Percentiles rank a stretch among this genome's conserved stretches.
Evolutionary conservation across 208 protist genomes (phyloP).

Genomic region (Leptomonas seymouri): DNA sequence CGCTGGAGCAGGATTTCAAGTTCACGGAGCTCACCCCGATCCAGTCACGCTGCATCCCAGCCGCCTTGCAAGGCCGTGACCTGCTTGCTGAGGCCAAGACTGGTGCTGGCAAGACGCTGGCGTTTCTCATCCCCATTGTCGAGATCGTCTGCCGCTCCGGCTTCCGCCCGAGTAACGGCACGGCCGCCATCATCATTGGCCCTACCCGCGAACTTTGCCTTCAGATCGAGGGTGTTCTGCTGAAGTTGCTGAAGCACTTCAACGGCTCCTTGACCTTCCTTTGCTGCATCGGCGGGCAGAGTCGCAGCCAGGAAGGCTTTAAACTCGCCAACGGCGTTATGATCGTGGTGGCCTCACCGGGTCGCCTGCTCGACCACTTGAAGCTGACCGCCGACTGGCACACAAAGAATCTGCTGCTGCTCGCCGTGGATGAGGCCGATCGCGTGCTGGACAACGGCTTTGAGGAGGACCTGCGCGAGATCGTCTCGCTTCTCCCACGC

Average conservation of each 20-base stretch:
- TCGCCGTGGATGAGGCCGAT: slow-evolving; percentile 99
- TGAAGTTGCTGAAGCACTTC: slow-evolving; percentile 93
- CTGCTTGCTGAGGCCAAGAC: slow-evolving; percentile 95
- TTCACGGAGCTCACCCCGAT: slow-evolving; percentile 97
- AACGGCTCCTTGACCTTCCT: slow-evolving; percentile 90
- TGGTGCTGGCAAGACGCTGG: slow-evolving; percentile 97
- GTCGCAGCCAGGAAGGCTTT: slow-evolving; percentile 87
- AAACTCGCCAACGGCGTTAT: slow-evolving; percentile 89
- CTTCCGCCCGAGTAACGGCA: slow-evolving; percentile 98
- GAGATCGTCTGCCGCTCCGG: slow-evolving; percentile 96
- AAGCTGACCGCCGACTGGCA: slow-evolving; percentile 97
- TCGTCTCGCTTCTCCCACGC: slow-evolving; percentile 97
- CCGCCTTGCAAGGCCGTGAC: slow-evolving; percentile 86
- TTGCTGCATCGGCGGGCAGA: slow-evolving; percentile 92
- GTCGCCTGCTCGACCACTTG: slow-evolving; percentile 98
- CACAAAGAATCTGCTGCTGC: slow-evolving; percentile 95
- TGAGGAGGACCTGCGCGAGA: slow-evolving; percentile 99
- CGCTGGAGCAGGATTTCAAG: slow-evolving; percentile 89
- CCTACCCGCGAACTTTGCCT: slow-evolving; percentile 99
- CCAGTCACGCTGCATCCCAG: slow-evolving; percentile 93
- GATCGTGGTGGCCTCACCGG: slow-evolving; percentile 92
- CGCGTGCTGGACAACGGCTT: slow-evolving; percentile 98
- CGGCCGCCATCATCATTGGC: slow-evolving; percentile 97
- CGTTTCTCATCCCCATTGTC: slow-evolving; percentile 98
- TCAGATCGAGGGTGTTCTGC: slow-evolving; percentile 97